Evolutionary conservation across 176 grass and related monocot species (phyloP).

Genomic region (Secale cereale): DNA sequence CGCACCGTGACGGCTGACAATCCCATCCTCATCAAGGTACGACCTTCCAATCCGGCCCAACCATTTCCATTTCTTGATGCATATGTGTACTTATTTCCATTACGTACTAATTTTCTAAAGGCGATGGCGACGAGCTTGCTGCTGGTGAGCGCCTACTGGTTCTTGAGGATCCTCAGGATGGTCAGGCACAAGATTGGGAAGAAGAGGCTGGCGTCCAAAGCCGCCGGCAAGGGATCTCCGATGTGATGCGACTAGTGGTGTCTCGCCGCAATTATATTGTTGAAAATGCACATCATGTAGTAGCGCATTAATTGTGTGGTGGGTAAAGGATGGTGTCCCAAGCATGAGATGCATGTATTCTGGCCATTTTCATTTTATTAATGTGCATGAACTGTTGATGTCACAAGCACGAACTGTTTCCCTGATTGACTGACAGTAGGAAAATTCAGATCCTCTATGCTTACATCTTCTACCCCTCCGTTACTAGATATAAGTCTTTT

Average conservation of each 20-base stretch:
- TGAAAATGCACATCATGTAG: neutral
- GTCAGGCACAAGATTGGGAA: slow-evolving; percentile 61
- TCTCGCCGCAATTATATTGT: neutral
- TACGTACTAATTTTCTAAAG: neutral
- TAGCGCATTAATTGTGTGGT: neutral
- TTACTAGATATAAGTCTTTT: too few relatives aligned
- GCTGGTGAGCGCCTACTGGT: slow-evolving; percentile 86
- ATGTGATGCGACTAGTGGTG: neutral
- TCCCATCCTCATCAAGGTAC: slow-evolving; percentile 73
- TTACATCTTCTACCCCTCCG: too few relatives aligned
- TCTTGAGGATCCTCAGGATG: slow-evolving; percentile 78
- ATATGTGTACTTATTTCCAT: neutral
- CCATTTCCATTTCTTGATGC: neutral
- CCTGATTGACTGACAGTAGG: too few relatives aligned
- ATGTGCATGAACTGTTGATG: neutral
- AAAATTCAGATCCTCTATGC: too few relatives aligned
- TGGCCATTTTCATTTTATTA: neutral
- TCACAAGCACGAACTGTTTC: too few relatives aligned
- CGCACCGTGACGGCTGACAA: slow-evolving; percentile 61
- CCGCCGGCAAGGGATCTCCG: neutral
- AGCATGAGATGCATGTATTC: neutral
- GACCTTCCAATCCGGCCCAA: too few relatives aligned
- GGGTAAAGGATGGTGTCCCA: neutral
- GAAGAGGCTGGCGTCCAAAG: slow-evolving; percentile 29
- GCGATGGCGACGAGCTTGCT: slow-evolving; percentile 74